phyloP scores from a whole-genome alignment of 116 monocot genomes.

The Iris pallida region DNA sequence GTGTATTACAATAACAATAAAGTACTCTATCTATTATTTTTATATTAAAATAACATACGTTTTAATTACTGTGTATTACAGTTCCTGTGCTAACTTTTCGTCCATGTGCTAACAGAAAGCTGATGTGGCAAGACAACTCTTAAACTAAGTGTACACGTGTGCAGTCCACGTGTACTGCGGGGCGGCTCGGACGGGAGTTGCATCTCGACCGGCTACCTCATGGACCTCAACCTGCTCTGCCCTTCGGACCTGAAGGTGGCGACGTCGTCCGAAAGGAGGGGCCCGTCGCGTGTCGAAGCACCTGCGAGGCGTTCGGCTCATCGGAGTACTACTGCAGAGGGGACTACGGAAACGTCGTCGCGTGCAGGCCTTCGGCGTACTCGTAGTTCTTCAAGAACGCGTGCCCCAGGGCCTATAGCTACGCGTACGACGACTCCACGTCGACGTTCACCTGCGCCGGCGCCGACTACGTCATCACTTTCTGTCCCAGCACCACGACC shows the following conservation, averaged over 20 bases:
- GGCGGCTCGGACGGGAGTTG: slow-evolving; percentile 33
- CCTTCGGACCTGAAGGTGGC: slow-evolving; percentile 52
- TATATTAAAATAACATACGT: too few relatives aligned
- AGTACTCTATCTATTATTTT: too few relatives aligned
- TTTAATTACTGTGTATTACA: too few relatives aligned
- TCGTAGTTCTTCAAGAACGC: slow-evolving; percentile 19
- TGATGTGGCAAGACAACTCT: too few relatives aligned
- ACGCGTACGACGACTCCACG: slow-evolving; percentile 10
- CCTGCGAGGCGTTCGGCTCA: slow-evolving; percentile 26
- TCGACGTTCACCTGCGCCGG: not conserved
- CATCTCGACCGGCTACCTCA: slow-evolving; percentile 54
- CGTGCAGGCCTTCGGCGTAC: slow-evolving; percentile 12
- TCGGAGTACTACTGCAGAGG: slow-evolving; percentile 20
- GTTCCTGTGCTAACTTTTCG: too few relatives aligned
- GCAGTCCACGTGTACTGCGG: too few relatives aligned
- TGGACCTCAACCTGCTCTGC: slow-evolving; percentile 29
- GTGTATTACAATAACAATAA: too few relatives aligned
- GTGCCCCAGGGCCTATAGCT: slow-evolving; percentile 18
- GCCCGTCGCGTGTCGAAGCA: slow-evolving; percentile 22
- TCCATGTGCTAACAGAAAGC: too few relatives aligned
- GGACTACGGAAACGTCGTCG: not conserved
- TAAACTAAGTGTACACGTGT: too few relatives aligned
- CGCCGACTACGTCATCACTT: not conserved
- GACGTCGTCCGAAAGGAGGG: too few relatives aligned
- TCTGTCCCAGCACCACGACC: slow-evolving; percentile 1